Percentiles rank a stretch among this genome's conserved stretches.
These are phyloP conservation scores for Cryptomeria japonica DNA, from an alignment of 75 land plant species.

Conservation along the genomic window DNA sequence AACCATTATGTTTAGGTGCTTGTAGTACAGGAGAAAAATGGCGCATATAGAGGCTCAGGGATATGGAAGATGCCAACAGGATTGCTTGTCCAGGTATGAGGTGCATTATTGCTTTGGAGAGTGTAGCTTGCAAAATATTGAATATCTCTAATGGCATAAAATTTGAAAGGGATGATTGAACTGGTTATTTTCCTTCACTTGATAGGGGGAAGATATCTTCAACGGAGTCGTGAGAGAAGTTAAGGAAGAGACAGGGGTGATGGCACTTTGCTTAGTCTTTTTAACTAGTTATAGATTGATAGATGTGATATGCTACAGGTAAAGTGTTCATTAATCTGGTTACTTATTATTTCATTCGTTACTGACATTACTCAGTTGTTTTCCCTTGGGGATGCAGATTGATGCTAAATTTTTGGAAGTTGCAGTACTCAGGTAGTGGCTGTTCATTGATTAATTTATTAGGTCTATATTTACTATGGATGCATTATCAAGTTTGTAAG, in stretches of 20 bases:
- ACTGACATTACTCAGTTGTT: background rate
- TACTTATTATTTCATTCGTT: background rate
- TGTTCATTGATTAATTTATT: background rate
- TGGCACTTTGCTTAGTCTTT: background rate
- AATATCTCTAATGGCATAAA: background rate
- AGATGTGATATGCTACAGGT: background rate
- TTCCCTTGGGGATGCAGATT: constrained; percentile 46
- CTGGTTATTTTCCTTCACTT: background rate
- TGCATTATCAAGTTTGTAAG: background rate
- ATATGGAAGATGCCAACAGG: constrained; percentile 96
- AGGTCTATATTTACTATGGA: background rate
- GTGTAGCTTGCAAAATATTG: background rate
- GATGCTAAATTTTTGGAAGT: constrained; percentile 83
- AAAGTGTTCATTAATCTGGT: background rate
- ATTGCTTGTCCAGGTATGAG: constrained; percentile 63
- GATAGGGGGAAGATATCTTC: constrained; percentile 86
- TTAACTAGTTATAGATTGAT: background rate
- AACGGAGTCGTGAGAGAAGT: constrained; percentile 84
- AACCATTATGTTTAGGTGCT: constrained; percentile 49
- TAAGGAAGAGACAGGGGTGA: constrained; percentile 95
- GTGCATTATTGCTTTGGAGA: background rate
- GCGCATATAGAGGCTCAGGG: constrained; percentile 52
- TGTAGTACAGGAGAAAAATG: constrained; percentile 89
- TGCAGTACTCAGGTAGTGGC: constrained; percentile 77
- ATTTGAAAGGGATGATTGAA: background rate